Base-by-base conservation (phyloP, 345 rosid species). In the Corymbia maculata region DNA sequence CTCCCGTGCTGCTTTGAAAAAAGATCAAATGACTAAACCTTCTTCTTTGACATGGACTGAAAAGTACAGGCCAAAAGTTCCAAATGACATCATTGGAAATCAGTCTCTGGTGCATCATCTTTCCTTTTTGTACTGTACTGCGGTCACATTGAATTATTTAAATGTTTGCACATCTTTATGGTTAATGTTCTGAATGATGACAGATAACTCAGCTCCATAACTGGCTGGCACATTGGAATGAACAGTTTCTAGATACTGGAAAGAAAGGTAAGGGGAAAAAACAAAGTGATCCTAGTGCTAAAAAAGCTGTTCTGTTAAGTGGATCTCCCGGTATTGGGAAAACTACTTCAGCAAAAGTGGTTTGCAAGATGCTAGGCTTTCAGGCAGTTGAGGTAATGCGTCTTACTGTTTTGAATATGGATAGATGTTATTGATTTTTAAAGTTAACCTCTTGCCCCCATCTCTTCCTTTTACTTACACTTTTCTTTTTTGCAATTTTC, bases 311-410 rank as follows among this genome's bases (percentile, higher is more conserved):
- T 66, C 94, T 97, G 86, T 92, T 97, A 89, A 94, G 98, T 88
- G 99, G 99, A 93, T 89, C 98, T 87, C 99, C 99, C 64, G 99
- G 99, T 86, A 97, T 96, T 88, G 99, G 99, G 90, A 97, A 97
- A 94, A 97, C 99, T 88, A 95, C 99, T 21, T 92, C 99, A 55
- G 99, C 97, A 87, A 96, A 96, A 93, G 93, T 97, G 94, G 97
- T 96, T 90, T 88, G 95, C 92, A 93, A 95, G 94, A 97, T 97
- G 99, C 94, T 97, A 61, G 98, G 98, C 92, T 95, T 97, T 91
- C 99, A 95, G 89, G 94, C 97, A 86, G 93, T 97, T 92, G 99
- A 97, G 99, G 99, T 95, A 86, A 88, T 86, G 50, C 88, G 47
- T 86, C 49, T 57, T 3, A 57, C 66, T 57, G 66, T 13, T 24